Conservation (phyloP, 106 monocot genomes). For the Alisma plantagoaquatica region DNA sequence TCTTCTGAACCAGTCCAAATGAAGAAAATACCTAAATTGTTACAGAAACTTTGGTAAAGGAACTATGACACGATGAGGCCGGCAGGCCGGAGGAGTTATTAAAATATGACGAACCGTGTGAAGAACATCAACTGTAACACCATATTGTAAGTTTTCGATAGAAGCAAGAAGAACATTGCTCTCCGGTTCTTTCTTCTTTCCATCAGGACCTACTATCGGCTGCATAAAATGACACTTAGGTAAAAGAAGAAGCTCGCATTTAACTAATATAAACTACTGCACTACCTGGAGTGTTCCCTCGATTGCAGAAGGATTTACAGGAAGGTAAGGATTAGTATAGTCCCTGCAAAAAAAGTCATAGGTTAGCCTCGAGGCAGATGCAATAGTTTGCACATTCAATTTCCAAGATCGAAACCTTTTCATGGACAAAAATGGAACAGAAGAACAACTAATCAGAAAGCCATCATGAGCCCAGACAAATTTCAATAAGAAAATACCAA, state of each 20-base stretch:
- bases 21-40: slow-evolving; percentile 79
- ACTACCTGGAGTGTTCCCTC: slow-evolving; percentile 68
- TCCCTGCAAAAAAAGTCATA: slow-evolving; percentile 40
- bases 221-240: slow-evolving; percentile 4
- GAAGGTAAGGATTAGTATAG: slow-evolving; percentile 90
- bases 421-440: too few species aligned
- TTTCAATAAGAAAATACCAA: too few species aligned
- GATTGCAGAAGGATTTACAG: slow-evolving; percentile 80
- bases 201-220: slow-evolving; percentile 41
- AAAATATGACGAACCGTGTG: slow-evolving; percentile 41
- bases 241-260: too few species aligned
- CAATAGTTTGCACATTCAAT: too few species aligned
- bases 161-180: slow-evolving; percentile 72
- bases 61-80: too few species aligned
- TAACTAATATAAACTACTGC: too few species aligned
- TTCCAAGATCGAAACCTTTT: too few species aligned
- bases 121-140: slow-evolving; percentile 77
- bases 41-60: too few species aligned
- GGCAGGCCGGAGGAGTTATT: too few species aligned
- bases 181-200: slow-evolving; percentile 61
- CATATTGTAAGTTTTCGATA: slow-evolving; percentile 70
- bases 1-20: slow-evolving; percentile 76
- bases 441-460: too few species aligned
- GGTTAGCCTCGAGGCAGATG: too few species aligned
- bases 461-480: too few species aligned